Evolutionary conservation across 371 early-diverging fungal genomes (phyloP).

Genomic region (Mucor mucedo): DNA sequence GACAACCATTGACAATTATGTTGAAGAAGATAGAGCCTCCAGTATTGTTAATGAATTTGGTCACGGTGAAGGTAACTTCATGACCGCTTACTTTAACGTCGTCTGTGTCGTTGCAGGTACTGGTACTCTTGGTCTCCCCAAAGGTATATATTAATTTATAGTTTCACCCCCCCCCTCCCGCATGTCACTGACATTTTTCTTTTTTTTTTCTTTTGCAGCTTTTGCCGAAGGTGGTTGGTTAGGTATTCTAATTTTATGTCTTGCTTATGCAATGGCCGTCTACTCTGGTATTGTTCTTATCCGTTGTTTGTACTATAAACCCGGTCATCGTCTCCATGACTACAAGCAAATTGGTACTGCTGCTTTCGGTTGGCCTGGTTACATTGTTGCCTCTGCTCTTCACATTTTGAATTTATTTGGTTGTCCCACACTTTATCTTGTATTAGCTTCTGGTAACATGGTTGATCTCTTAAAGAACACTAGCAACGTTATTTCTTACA

Average conservation of each 20-base stretch:
- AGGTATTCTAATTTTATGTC: slow-evolving; percentile 46
- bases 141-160: slow-evolving; percentile 37
- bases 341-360: slow-evolving; percentile 66
- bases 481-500: slow-evolving; percentile 23
- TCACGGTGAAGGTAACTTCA: slow-evolving; percentile 37
- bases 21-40: slow-evolving; percentile 29
- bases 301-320: slow-evolving; percentile 41
- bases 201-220: slow-evolving; percentile 6
- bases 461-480: slow-evolving; percentile 47
- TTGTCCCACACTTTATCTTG: slow-evolving; percentile 75
- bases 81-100: slow-evolving; percentile 63
- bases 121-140: slow-evolving; percentile 79
- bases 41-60: slow-evolving; percentile 32
- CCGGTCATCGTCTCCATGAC: slow-evolving; percentile 55
- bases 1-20: slow-evolving; percentile 18
- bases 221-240: slow-evolving; percentile 75
- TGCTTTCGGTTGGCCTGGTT: slow-evolving; percentile 68
- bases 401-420: slow-evolving; percentile 71
- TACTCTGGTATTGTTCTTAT: slow-evolving; percentile 41
- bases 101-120: slow-evolving; percentile 84
- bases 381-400: slow-evolving; percentile 63
- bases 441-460: slow-evolving; percentile 73
- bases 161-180: background rate
- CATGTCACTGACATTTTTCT: background rate
- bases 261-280: slow-evolving; percentile 39